Evolutionary conservation across 2,329 filamentous ascomycete genomes (phyloP).

Genomic region (Chaetomium sp.): DNA sequence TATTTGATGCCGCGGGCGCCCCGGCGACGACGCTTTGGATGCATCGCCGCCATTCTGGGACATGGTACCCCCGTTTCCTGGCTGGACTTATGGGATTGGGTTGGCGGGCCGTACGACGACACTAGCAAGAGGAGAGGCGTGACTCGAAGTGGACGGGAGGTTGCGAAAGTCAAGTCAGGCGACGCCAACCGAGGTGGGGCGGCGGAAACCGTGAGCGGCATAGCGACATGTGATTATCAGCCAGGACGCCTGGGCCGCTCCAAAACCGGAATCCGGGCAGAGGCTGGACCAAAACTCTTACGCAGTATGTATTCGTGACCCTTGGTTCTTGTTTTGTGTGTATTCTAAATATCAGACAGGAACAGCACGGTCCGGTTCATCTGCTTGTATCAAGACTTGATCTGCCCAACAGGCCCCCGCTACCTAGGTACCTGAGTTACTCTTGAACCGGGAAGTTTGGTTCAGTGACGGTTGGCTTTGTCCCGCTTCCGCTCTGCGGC

Average conservation of each 20-base stretch:
- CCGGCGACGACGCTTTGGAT: slow-evolving; percentile 40
- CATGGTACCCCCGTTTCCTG: slow-evolving; percentile 34
- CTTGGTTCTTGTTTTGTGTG: background rate
- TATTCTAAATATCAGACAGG: background rate
- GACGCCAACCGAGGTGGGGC: slow-evolving; percentile 16
- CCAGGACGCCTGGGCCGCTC: background rate
- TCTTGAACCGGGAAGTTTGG: background rate
- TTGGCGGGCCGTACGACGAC: slow-evolving; percentile 23
- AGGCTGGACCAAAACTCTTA: background rate
- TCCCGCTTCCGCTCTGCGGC: background rate
- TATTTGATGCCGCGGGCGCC: slow-evolving; percentile 53
- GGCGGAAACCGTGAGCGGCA: background rate
- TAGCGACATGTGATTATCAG: slow-evolving; percentile 21
- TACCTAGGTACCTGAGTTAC: background rate
- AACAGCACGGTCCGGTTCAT: background rate
- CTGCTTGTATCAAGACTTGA: background rate
- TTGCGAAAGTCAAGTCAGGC: slow-evolving; percentile 22
- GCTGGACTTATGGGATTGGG: slow-evolving; percentile 15
- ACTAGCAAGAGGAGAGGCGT: slow-evolving; percentile 12
- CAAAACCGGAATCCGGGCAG: background rate
- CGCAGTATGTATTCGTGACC: background rate
- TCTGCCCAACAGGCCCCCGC: background rate
- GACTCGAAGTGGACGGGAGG: slow-evolving; percentile 13
- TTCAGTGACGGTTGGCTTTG: background rate
- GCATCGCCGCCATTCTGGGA: slow-evolving; percentile 40